These are phyloP conservation scores for Metschnikowia proteae DNA, from an alignment of 805 yeast species.

Conservation along the genomic window DNA sequence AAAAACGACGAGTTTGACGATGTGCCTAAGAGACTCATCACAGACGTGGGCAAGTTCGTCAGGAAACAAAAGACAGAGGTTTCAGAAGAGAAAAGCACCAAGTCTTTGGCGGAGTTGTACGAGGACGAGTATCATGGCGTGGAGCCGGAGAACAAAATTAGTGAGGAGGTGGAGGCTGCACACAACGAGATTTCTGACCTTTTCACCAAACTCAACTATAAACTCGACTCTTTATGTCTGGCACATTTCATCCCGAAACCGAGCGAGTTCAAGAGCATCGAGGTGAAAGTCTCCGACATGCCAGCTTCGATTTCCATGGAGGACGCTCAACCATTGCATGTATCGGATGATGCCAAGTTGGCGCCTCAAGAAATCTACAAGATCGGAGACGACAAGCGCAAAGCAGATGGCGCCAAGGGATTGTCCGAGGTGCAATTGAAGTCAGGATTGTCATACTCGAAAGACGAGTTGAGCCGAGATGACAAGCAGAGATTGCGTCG, in stretches of 20 bases:
- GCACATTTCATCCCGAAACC: slow-evolving; percentile 94
- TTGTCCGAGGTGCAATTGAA: slow-evolving; percentile 58
- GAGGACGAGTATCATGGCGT: slow-evolving; percentile 72
- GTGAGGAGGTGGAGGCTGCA: slow-evolving; percentile 63
- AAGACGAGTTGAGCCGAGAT: slow-evolving; percentile 76
- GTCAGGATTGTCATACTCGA: slow-evolving; percentile 76
- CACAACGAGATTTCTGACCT: slow-evolving; percentile 76
- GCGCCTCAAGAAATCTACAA: slow-evolving; percentile 95
- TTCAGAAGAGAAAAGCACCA: slow-evolving; percentile 77
- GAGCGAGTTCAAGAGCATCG: slow-evolving; percentile 64
- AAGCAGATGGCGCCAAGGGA: slow-evolving; percentile 30
- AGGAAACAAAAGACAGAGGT: slow-evolving; percentile 54
- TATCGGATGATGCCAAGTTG: slow-evolving; percentile 66
- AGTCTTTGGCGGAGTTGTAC: slow-evolving; percentile 87
- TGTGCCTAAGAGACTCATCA: slow-evolving; percentile 65
- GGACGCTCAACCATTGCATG: slow-evolving; percentile 89
- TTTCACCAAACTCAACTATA: slow-evolving; percentile 59
- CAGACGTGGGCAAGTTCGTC: slow-evolving; percentile 59
- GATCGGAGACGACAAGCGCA: slow-evolving; percentile 39
- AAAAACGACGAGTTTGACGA: slow-evolving; percentile 78
- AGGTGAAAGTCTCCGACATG: slow-evolving; percentile 60
- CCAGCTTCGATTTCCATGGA: slow-evolving; percentile 88
- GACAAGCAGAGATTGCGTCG: slow-evolving; percentile 86
- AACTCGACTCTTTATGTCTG: slow-evolving; percentile 86
- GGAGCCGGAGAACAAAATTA: slow-evolving; percentile 43